Conservation (phyloP, 805 yeast species). For the Spathaspora hagerdaliae region DNA sequence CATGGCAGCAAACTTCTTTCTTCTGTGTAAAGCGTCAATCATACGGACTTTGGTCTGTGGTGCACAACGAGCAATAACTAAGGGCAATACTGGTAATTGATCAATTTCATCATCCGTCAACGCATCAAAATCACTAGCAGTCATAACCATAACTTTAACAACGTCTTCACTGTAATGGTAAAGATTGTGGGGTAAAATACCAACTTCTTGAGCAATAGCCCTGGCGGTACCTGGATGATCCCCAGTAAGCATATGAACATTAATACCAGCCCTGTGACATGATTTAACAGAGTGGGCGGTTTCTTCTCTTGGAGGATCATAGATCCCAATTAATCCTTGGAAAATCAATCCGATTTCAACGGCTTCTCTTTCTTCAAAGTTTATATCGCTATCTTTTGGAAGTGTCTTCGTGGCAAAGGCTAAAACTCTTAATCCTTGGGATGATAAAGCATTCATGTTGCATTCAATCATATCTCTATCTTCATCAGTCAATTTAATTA, state of each 20-base stretch:
- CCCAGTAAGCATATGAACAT: slow-evolving; percentile 34
- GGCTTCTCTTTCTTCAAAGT: slow-evolving; percentile 11
- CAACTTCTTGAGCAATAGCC: slow-evolving; percentile 35
- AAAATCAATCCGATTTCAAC: slow-evolving; percentile 22
- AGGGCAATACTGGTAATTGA: slow-evolving; percentile 57
- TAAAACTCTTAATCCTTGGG: slow-evolving; percentile 29
- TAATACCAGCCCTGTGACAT: slow-evolving; percentile 32
- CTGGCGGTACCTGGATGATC: slow-evolving; percentile 34
- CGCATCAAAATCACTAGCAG: slow-evolving; percentile 67
- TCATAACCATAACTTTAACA: slow-evolving; percentile 66
- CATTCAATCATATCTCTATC: slow-evolving; percentile 18
- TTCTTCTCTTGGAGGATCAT: slow-evolving; percentile 34
- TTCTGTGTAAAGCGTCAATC: slow-evolving; percentile 64
- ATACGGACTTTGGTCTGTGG: slow-evolving; percentile 79
- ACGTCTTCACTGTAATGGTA: slow-evolving; percentile 54
- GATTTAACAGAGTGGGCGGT: slow-evolving; percentile 23
- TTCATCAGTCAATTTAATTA: slow-evolving; percentile 15
- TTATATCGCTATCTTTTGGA: slow-evolving; percentile 4
- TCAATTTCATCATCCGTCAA: slow-evolving; percentile 61
- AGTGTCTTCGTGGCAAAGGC: slow-evolving; percentile 26
- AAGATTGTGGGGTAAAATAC: slow-evolving; percentile 41
- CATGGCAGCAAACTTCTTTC: slow-evolving; percentile 60
- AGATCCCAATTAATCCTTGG: slow-evolving; percentile 29
- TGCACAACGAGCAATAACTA: slow-evolving; percentile 79
- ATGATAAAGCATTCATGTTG: slow-evolving; percentile 23